These are phyloP conservation scores for Aciculosporium take DNA, from an alignment of 2,329 filamentous ascomycete genomes.

Conservation along the genomic window DNA sequence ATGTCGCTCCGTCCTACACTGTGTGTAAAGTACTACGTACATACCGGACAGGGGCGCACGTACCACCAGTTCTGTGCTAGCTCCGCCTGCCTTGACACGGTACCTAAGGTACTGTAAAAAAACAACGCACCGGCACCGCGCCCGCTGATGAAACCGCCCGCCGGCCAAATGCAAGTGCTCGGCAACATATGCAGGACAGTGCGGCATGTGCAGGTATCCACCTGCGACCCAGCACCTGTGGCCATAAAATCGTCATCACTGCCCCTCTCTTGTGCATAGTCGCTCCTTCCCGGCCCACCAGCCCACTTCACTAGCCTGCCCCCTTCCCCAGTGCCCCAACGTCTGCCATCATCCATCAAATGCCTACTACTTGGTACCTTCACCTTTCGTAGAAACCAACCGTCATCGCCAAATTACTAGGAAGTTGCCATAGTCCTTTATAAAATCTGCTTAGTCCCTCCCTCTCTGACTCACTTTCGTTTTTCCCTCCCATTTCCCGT, in stretches of 20 bases:
- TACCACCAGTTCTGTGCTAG: background rate
- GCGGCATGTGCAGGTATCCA: conserved; percentile 2
- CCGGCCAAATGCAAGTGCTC: background rate
- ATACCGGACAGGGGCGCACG: background rate
- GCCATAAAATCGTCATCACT: background rate
- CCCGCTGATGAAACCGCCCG: background rate
- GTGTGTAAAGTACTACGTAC: too few relatives aligned
- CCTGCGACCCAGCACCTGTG: background rate
- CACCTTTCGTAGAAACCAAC: too few relatives aligned
- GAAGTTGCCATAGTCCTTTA: conserved; percentile 1
- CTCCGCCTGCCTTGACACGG: background rate
- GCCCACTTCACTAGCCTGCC: background rate
- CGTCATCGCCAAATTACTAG: conserved; percentile 6
- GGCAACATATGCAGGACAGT: background rate
- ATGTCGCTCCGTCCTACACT: too few relatives aligned
- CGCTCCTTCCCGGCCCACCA: background rate
- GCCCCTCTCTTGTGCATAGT: conserved; percentile 1
- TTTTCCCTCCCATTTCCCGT: background rate
- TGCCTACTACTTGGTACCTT: too few relatives aligned
- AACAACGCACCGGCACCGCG: background rate
- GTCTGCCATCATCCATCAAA: background rate
- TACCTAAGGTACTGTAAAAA: too few relatives aligned
- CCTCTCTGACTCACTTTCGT: background rate
- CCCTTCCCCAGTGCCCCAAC: background rate
- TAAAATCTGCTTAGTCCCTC: conserved; percentile 1